A percentile compares a stretch with the other conserved stretches of the same genome.
Conservation (phyloP, 2,329 filamentous ascomycete species). For the Penicillium digitatum region DNA sequence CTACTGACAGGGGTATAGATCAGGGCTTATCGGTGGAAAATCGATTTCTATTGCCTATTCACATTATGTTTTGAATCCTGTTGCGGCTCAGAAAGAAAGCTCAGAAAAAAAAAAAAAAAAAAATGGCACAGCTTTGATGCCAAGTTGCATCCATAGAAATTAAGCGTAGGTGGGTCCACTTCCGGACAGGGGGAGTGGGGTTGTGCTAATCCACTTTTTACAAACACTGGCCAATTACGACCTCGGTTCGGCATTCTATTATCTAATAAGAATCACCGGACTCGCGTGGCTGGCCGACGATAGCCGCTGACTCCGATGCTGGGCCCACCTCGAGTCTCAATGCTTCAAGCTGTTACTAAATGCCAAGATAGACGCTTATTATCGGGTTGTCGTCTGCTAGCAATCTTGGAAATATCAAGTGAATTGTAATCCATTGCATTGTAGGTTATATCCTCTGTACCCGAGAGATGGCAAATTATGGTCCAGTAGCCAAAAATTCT, state of each 20-base stretch:
- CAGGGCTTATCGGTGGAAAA: conserved; percentile 6
- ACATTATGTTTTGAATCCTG: conserved; percentile 8
- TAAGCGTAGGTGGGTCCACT: conserved; percentile 19
- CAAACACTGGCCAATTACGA: conserved; percentile 1
- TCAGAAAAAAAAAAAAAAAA: too few species aligned
- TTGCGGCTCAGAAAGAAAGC: neutral
- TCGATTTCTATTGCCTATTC: conserved; percentile 13
- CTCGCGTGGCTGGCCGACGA: conserved; percentile 9
- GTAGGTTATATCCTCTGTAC: neutral
- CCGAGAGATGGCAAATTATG: neutral
- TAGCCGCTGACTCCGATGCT: conserved; percentile 11
- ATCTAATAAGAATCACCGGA: conserved; percentile 18
- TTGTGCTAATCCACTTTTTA: neutral
- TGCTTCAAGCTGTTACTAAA: conserved; percentile 6
- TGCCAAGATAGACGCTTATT: neutral
- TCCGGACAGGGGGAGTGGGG: conserved; percentile 1
- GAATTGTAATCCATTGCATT: too few species aligned
- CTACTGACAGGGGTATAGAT: conserved; percentile 5
- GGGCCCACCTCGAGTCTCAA: conserved; percentile 1
- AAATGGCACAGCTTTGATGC: neutral
- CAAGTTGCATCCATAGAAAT: conserved; percentile 7
- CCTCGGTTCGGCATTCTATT: conserved; percentile 14
- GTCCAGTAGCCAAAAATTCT: neutral
- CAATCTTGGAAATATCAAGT: too few species aligned
- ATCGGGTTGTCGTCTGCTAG: neutral